Evolutionary conservation across 176 grass and related monocot genomes (phyloP).

Genomic region (Dactylis glomerata): DNA sequence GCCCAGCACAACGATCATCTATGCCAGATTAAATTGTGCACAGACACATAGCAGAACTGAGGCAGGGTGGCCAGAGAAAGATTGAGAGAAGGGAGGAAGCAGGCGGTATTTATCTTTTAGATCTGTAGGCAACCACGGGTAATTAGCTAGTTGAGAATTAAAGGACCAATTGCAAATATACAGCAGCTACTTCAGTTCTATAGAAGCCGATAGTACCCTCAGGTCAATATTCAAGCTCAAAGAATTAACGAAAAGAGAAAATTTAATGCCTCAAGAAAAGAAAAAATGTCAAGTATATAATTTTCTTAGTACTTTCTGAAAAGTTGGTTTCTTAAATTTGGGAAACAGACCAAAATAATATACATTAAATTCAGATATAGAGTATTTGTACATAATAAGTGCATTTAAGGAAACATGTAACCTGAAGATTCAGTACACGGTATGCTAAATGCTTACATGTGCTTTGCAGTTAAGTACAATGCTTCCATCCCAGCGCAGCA

Average conservation of each 20-base stretch:
- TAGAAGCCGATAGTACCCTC: neutral
- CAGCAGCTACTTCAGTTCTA: neutral
- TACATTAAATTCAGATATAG: neutral
- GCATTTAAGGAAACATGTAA: constrained; percentile 19
- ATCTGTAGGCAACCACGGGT: neutral
- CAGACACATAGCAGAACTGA: neutral
- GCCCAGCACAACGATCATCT: neutral
- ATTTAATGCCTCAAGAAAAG: neutral
- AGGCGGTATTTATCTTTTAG: neutral
- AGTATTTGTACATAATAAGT: constrained; percentile 9
- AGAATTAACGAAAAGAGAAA: neutral
- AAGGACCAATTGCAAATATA: neutral
- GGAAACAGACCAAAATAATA: neutral
- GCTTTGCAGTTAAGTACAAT: constrained; percentile 70
- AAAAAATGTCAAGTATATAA: neutral
- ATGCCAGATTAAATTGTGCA: neutral
- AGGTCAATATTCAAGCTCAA: neutral
- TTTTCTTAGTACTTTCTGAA: neutral
- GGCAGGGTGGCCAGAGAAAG: neutral
- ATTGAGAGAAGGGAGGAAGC: neutral
- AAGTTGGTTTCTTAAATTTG: neutral
- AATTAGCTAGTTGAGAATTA: neutral
- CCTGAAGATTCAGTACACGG: constrained; percentile 6
- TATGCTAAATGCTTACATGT: constrained; percentile 62
- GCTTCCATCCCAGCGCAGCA: constrained; percentile 69